These are phyloP conservation scores for Vaccinium macrocarpon DNA, from an alignment of 148 eudicot genomes.

Conservation along the genomic window DNA sequence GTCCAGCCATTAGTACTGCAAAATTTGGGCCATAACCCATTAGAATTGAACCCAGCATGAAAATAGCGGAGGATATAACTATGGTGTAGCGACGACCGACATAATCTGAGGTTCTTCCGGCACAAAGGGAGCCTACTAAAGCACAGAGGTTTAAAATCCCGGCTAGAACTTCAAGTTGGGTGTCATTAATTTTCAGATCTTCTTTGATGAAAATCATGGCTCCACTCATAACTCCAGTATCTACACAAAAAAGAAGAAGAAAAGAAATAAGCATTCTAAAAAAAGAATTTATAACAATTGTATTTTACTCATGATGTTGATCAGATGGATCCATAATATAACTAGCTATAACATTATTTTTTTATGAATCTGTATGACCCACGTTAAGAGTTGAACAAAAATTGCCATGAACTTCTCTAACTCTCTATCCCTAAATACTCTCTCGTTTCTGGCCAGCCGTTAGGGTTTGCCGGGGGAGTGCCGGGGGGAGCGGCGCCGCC, in stretches of 20 bases:
- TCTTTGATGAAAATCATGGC: constrained; percentile 72
- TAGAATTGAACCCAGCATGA: constrained; percentile 59
- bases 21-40: constrained; percentile 77
- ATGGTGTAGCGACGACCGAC: constrained; percentile 77
- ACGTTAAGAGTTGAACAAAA: no score
- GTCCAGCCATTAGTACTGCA: constrained; percentile 44
- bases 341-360: no score
- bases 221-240: constrained; percentile 89
- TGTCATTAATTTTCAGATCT: constrained; percentile 54
- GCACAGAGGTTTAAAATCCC: constrained; percentile 73
- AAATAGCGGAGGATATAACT: constrained; percentile 44
- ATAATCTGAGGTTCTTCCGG: constrained; percentile 69
- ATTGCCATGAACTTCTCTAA: no score
- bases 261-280: no score
- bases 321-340: no score
- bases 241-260: constrained; percentile 27
- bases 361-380: no score
- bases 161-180: constrained; percentile 50
- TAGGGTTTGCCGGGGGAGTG: no score
- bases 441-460: no score
- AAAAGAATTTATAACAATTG: no score
- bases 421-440: no score
- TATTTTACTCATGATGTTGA: no score
- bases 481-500: no score
- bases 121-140: constrained; percentile 55